These are phyloP conservation scores for Gastroboletus turbinatus DNA, from an alignment of 1,284 basidiomycete genomes.

Conservation along the genomic window DNA sequence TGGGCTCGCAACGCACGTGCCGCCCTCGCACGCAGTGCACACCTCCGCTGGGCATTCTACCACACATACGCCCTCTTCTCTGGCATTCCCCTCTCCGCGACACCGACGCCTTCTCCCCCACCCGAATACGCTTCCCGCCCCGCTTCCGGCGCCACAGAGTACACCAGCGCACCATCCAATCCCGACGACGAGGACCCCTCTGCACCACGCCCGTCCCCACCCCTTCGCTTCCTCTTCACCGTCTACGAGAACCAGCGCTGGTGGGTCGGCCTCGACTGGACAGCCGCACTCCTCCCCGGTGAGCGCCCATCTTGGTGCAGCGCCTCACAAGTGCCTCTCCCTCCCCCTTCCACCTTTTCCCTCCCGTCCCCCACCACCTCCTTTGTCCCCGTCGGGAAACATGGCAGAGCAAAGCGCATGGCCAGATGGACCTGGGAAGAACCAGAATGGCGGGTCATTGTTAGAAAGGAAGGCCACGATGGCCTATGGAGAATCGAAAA, in stretches of 20 bases:
- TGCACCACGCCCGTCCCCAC: conserved; percentile 26
- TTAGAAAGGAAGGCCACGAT: conserved; percentile 50
- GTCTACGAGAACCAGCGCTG: conserved; percentile 94
- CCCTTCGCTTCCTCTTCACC: conserved; percentile 80
- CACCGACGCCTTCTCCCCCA: conserved; percentile 33
- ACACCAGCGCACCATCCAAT: conserved; percentile 27
- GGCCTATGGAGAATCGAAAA: conserved; percentile 55
- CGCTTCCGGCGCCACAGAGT: conserved; percentile 26
- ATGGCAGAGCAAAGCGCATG: conserved; percentile 59
- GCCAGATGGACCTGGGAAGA: conserved; percentile 88
- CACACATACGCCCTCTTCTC: conserved; percentile 48
- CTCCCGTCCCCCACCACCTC: conserved; percentile 50
- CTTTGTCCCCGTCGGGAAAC: conserved; percentile 31
- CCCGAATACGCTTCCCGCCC: conserved; percentile 37
- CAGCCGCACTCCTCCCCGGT: conserved; percentile 84
- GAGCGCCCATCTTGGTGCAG: conserved; percentile 91
- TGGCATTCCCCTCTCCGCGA: conserved; percentile 51
- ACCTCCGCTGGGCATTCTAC: conserved; percentile 60
- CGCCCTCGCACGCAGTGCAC: conserved; percentile 62
- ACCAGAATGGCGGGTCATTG: conserved; percentile 79
- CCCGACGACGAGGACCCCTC: conserved; percentile 13
- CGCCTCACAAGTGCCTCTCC: conserved; percentile 52
- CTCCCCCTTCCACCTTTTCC: conserved; percentile 64
- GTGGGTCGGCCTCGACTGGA: conserved; percentile 93
- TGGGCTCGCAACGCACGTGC: conserved; percentile 57